A percentile compares a stretch with the other conserved stretches of the same genome.
Conservation (phyloP, 83 land plant genomes). For the Larix sibirica region DNA sequence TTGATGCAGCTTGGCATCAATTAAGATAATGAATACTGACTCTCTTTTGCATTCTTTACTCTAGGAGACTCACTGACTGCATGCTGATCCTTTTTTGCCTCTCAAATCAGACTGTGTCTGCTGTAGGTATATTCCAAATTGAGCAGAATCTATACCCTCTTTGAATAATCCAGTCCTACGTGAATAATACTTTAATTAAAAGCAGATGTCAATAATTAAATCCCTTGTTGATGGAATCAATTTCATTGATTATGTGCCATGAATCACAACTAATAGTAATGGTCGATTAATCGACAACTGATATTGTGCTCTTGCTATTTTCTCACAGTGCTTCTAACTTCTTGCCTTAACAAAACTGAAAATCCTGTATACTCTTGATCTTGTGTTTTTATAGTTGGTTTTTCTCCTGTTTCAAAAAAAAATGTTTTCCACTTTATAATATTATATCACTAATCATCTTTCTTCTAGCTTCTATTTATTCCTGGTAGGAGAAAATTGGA, state of each 20-base stretch:
- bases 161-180: neutral
- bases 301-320: no score
- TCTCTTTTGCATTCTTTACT: neutral
- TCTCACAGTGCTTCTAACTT: no score
- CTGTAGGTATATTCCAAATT: neutral
- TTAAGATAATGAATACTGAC: neutral
- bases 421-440: no score
- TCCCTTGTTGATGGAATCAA: neutral
- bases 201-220: neutral
- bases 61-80: neutral
- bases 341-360: no score
- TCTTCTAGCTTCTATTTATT: no score
- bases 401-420: no score
- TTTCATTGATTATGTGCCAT: neutral
- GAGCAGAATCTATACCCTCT: neutral
- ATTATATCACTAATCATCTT: no score
- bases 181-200: neutral
- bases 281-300: neutral
- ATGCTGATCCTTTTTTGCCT: neutral
- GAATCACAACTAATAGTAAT: neutral
- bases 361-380: no score
- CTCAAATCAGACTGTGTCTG: neutral
- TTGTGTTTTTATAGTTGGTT: no score
- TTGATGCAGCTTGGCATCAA: neutral
- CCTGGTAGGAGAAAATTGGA: no score